A percentile compares a stretch with the other conserved stretches of the same genome.
phyloP scores from a whole-genome alignment of 116 monocot genomes.

The Dioscorea cayenensis region DNA sequence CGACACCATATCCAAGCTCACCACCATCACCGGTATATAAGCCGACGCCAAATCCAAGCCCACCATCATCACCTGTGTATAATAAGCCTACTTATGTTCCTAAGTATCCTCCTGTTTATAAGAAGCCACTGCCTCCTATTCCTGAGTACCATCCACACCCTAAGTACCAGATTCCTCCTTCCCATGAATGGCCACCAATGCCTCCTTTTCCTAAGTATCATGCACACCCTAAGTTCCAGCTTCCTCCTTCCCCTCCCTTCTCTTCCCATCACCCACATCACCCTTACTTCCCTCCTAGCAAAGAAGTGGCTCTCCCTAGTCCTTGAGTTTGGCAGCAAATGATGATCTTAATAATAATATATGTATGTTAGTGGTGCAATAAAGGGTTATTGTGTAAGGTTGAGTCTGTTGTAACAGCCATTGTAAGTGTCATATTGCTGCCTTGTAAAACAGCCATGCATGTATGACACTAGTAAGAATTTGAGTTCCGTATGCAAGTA shows the following conservation, averaged over 20 bases:
- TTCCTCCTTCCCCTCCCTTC: constrained; percentile 9
- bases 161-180: constrained; percentile 3
- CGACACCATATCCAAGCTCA: not conserved
- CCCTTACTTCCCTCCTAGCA: constrained; percentile 22
- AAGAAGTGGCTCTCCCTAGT: not conserved
- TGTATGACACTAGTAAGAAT: no score
- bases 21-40: constrained; percentile 18
- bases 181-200: constrained; percentile 12
- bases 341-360: not conserved
- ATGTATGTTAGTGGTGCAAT: no score
- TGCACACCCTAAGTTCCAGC: constrained; percentile 2
- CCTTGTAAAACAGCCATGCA: no score
- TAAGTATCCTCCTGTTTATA: constrained; percentile 17
- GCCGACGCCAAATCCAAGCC: constrained; percentile 10
- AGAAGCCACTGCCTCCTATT: constrained; percentile 21
- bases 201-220: constrained; percentile 8
- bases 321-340: constrained; percentile 3
- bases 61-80: not conserved
- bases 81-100: constrained; percentile 6
- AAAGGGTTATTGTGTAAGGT: no score
- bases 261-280: constrained; percentile 5
- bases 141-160: constrained; percentile 14
- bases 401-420: no score
- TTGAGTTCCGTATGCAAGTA: no score
- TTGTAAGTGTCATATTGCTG: no score